phyloP scores from a whole-genome alignment of 2,329 filamentous ascomycete genomes.

The Paraconiothyrium brasiliense region DNA sequence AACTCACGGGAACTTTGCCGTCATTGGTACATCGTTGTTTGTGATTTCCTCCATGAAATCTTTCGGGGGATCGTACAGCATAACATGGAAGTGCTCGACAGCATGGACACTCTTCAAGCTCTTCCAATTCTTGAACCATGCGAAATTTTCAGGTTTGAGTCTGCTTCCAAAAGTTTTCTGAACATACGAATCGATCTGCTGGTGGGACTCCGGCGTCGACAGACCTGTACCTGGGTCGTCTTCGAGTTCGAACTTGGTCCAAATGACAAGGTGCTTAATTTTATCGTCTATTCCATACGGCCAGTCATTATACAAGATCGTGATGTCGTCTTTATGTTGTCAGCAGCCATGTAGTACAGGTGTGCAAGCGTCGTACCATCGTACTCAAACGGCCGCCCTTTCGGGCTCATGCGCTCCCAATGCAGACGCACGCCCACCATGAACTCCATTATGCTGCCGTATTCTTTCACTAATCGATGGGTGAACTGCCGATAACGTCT shows the following conservation, averaged over 20 bases:
- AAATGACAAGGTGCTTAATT: slow-evolving; percentile 88
- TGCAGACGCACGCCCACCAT: slow-evolving; percentile 74
- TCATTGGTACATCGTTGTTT: slow-evolving; percentile 74
- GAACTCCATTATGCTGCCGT: slow-evolving; percentile 83
- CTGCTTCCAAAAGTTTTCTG: slow-evolving; percentile 68
- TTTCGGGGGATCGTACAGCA: slow-evolving; percentile 76
- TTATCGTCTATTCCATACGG: slow-evolving; percentile 83
- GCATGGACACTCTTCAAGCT: slow-evolving; percentile 84
- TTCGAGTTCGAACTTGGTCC: slow-evolving; percentile 86
- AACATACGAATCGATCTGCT: slow-evolving; percentile 76
- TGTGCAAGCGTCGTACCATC: slow-evolving; percentile 37
- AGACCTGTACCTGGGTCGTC: slow-evolving; percentile 74
- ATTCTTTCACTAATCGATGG: slow-evolving; percentile 67
- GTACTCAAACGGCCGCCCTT: slow-evolving; percentile 55
- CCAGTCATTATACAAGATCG: slow-evolving; percentile 90
- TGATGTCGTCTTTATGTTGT: slow-evolving; percentile 66
- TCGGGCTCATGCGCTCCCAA: slow-evolving; percentile 66
- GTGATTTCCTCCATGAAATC: slow-evolving; percentile 77
- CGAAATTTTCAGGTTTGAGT: slow-evolving; percentile 59
- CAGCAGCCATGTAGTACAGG: slow-evolving; percentile 7
- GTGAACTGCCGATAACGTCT: slow-evolving; percentile 79
- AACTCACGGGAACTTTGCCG: slow-evolving; percentile 31
- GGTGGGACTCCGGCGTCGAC: slow-evolving; percentile 70
- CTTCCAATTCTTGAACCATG: slow-evolving; percentile 94
- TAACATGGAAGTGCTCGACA: slow-evolving; percentile 94